Evolutionary conservation across 2,329 filamentous ascomycete species (phyloP), one percentile per base, ranked within the genome.

Genomic region (Rhynchosporium secalis): DNA sequence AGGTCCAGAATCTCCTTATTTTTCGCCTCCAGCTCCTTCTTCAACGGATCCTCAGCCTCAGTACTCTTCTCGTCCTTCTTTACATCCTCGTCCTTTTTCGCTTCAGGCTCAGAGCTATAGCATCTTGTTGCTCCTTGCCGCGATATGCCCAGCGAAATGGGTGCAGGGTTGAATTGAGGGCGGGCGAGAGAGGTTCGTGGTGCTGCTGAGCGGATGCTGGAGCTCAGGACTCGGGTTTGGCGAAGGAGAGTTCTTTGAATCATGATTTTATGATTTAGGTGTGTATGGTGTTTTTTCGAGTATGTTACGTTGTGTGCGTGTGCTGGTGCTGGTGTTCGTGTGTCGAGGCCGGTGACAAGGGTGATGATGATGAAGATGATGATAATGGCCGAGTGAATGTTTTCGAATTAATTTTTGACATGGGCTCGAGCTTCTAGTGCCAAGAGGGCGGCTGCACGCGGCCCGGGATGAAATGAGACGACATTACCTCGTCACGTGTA

Each of bases 1-100:
- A 96, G 84, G 55, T 97, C 92, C 66, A 90, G 74, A 48, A 86
- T 81, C 75, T 92, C 89, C 76, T 84, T 86, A 71, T 88, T 85
- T 77, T 89, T 90, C 64, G 84, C 81, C 75, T 91, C 88, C 4
- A 92, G 75, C 76, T 91, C 86, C 75, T 86, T 86, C 75, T 85
- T 83, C 51, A 84, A 61, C 40, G 80, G 77, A 56, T 82, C 79
- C 36, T 72, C 71, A 45, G 73, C 73, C 54, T 73, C 73, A 48
- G 69, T 69, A 12, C 74, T 69, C 45, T 74, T 69, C 64, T 78
- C 75, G 28, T 56, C 75, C 70, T 38, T 72, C 70, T 31, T 72
- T 72, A n/a, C 73, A 69, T 64, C 55, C 29, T 79, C 78, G 60
- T 75, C 74, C 60, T 77, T 75, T 71, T 78, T 75, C 49, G 73